Evolutionary conservation across 495 filamentous ascomycete species (phyloP), one percentile per base, ranked within the genome.

Genomic region (Hypoxylon subgilvum): DNA sequence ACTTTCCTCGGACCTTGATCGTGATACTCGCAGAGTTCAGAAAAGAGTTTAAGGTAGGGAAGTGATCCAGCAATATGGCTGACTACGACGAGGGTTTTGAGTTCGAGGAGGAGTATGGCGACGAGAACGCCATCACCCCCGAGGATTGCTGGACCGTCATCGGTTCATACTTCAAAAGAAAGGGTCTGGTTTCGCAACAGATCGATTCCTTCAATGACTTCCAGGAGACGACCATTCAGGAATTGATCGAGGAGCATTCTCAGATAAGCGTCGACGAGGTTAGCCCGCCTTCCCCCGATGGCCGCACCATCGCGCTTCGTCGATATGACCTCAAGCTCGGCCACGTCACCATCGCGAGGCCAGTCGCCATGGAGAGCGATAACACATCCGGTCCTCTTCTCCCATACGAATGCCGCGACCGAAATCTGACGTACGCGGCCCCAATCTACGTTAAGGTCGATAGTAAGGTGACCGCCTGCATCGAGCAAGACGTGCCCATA

Each of bases 91-190:
- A 69, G 27, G 57, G 42, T n/a, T 72, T 67, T 60, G 65, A 73
- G 23, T 77, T 76, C 46, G 74, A 76, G n/a, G 73, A 76, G 41
- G 74, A 76, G 14, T 72, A 68, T 25, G 70, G 51, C 45, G 87
- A 85, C 53, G 85, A 87, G 42, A 88, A 93, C 46, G 84, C 78
- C 30, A 92, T 93, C 70, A 89, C 88, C 1, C 90, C 92, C 35
- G 94, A 97, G 74, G 94, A 97, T 71, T 95, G 90, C 76, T 99
- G 94, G 94, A 88, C 87, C 38, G 95, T 97, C 66, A 96, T 99
- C 69, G 89, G 88, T 21, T 87, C 95, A 1, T 97, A 97, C 78
- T 97, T 99, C 76, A 91, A 96, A 55, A 78, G 79, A 38, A 97
- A 97, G 75, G 93, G 95, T 65, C 83, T 99, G 16, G 95, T 97